Conservation (phyloP, 371 early-diverging fungal species). For the Mortierella polycephala region DNA sequence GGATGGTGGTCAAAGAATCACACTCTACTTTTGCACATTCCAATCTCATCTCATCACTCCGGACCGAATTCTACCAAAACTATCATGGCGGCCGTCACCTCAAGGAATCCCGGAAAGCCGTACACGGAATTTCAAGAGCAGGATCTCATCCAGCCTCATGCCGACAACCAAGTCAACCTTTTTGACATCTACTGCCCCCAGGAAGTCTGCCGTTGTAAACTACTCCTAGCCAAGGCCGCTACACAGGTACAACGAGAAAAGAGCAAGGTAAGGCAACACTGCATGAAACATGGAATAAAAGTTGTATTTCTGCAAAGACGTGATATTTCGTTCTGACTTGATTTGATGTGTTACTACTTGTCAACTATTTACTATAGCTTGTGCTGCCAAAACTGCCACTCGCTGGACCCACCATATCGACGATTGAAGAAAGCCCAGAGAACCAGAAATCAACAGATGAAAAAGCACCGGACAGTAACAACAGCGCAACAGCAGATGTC, state of each 20-base stretch:
- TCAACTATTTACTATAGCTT: conserved; percentile 27
- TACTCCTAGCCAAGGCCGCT: conserved; percentile 31
- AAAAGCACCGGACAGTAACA: not conserved
- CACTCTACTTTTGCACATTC: not conserved
- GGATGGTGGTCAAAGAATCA: too few relatives aligned
- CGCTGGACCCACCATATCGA: conserved; percentile 22
- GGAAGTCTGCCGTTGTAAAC: conserved; percentile 39
- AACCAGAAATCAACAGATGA: conserved; percentile 6
- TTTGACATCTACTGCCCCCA: conserved; percentile 53
- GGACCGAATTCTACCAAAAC: not conserved
- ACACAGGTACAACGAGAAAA: conserved; percentile 37
- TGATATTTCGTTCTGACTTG: too few relatives aligned
- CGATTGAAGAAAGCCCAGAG: conserved; percentile 24
- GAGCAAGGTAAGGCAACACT: conserved; percentile 34
- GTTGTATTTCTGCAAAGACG: too few relatives aligned
- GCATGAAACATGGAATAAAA: too few relatives aligned
- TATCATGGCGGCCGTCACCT: conserved; percentile 6
- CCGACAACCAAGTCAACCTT: conserved; percentile 21
- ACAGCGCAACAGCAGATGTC: not conserved
- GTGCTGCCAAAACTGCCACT: conserved; percentile 51
- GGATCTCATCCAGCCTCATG: conserved; percentile 16
- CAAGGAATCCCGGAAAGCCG: conserved; percentile 43
- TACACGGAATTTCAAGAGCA: conserved; percentile 33
- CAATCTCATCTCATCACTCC: conserved; percentile 4
- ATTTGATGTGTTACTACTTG: not conserved